Base-by-base conservation (phyloP, 1,139 yeast genomes). In the Yamadazyma dushanensis region DNA sequence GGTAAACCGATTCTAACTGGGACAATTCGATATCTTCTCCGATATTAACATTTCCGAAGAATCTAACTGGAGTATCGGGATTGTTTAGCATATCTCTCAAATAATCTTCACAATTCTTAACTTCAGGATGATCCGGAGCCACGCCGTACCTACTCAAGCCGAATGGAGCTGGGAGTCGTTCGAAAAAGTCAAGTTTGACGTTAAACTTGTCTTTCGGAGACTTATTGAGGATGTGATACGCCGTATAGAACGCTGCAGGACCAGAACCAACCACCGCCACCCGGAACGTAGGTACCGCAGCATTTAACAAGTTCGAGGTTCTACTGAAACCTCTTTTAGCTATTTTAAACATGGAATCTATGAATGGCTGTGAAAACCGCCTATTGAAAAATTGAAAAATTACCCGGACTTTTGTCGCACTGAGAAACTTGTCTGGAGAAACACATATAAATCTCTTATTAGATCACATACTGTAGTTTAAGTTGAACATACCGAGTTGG, bases 121-220 rank as follows among this genome's bases (percentile, higher is more conserved):
- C 97, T 53, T 92, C 98, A 0, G 97, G 96, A 58, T 92, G 98
- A 61, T 92, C 99, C 1, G 99, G 99, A 0, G 98, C 97, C n/a
- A 92, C 97, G 1, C 99, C 99, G 54, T 78, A 90, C 29, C 99
- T 63, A 32, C 92, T 81, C 25, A 92, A 67, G 0, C 99, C 99
- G 61, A 76, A 92, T 0, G 98, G 98, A 3, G 90, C 81, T 0
- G 97, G 96, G 24, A 83, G 65, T 40, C 80, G 71, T 52, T 92
- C 99, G 65, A 81, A 89, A 48, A 84, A 64, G 41, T 82, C 84
- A 9, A 81, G 62, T 39, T 73, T 57, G 10, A 80, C 47, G n/a
- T 70, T 62, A 45, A 77, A 35, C 41, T 46, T 27, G 45, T 55
- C 40, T 44, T 47, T 39, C 4, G 59, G 51, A 1, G 61, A 43